Evolutionary conservation across 139 green algal genomes (phyloP).

Genomic region (Zygnema cylindricum): DNA sequence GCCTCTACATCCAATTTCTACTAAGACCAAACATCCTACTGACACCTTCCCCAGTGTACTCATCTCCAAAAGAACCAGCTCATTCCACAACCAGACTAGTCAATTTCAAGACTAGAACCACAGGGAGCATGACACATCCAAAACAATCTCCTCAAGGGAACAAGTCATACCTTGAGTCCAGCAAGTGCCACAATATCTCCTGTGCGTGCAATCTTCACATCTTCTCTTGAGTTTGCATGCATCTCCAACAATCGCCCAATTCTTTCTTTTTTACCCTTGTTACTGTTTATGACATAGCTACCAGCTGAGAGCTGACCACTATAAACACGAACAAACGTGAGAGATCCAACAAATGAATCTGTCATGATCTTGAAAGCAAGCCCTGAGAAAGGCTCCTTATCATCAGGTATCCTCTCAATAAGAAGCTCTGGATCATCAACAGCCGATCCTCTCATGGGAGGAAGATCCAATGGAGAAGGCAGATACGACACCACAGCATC

Average conservation of each 20-base stretch:
- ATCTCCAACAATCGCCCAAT: constrained; percentile 97
- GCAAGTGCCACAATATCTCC: constrained; percentile 97
- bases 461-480: constrained; percentile 86
- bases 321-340: constrained; percentile 98
- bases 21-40: too few relatives aligned
- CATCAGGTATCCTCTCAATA: constrained; percentile 77
- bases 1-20: too few relatives aligned
- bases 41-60: too few relatives aligned
- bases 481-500: constrained; percentile 94
- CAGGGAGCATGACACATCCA: too few relatives aligned
- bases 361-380: constrained; percentile 99
- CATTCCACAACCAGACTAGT: too few relatives aligned
- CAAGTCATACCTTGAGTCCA: constrained; percentile 76
- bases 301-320: constrained; percentile 76
- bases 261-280: constrained; percentile 97
- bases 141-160: too few relatives aligned
- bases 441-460: constrained; percentile 67
- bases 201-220: constrained; percentile 87
- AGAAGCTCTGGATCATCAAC: constrained; percentile 73
- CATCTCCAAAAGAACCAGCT: too few relatives aligned
- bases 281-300: constrained; percentile 88
- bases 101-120: too few relatives aligned
- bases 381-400: constrained; percentile 89
- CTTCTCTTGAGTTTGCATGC: constrained; percentile 96
- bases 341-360: constrained; percentile 88